Percentiles rank a stretch among this genome's conserved stretches.
Evolutionary conservation across 75 land plant species (phyloP).

Genomic region (Picea sitchensis): DNA sequence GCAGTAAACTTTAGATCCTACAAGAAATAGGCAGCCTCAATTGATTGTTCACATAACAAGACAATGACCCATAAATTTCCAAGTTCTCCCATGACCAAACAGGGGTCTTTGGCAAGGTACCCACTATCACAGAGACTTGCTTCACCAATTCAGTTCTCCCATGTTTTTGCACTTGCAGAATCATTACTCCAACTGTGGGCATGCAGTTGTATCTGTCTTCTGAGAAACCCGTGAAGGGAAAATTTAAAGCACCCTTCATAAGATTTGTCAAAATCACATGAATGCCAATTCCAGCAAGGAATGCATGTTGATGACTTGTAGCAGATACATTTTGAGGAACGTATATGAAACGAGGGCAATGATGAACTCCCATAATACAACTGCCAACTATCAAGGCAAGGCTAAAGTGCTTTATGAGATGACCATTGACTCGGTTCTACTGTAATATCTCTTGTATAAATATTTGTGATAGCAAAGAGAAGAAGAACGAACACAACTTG

Average conservation of each 20-base stretch:
- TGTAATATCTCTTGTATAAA: conserved; percentile 71
- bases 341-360: background rate
- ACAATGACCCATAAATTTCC: no score
- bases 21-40: no score
- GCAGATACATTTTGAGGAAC: background rate
- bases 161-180: background rate
- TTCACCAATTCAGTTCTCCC: background rate
- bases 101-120: no score
- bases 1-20: no score
- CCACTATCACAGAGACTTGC: background rate
- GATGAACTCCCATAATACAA: background rate
- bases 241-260: background rate
- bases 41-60: no score
- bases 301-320: background rate
- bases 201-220: background rate
- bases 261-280: background rate
- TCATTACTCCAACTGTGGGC: background rate
- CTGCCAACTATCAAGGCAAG: background rate
- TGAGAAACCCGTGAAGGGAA: background rate
- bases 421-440: background rate
- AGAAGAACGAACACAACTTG: conserved; percentile 93
- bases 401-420: conserved; percentile 8
- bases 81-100: no score
- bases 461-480: conserved; percentile 83
- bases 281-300: background rate